Evolutionary conservation across 2,329 filamentous ascomycete species (phyloP).

Genomic region (Xylariomycetidae sp.): DNA sequence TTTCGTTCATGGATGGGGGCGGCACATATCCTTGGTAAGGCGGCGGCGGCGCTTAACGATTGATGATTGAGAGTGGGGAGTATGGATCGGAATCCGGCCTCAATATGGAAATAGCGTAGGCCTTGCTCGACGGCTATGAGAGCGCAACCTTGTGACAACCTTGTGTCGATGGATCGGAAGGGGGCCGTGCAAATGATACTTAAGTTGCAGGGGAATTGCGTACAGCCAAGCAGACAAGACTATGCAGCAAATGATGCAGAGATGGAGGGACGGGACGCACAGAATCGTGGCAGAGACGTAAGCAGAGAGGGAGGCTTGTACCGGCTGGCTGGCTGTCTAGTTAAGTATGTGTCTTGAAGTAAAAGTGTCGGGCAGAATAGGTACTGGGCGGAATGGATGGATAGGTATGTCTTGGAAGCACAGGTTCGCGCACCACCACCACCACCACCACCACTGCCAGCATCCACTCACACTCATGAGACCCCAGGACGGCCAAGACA

Average conservation of each 20-base stretch:
- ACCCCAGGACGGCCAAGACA: not conserved
- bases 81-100: slow-evolving; percentile 14
- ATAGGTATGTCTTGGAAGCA: slow-evolving; percentile 11
- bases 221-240: too few relatives aligned
- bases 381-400: too few relatives aligned
- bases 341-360: too few relatives aligned
- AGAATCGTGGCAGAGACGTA: slow-evolving; percentile 18
- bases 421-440: slow-evolving; percentile 16
- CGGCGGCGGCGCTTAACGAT: slow-evolving; percentile 23
- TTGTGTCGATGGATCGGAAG: slow-evolving; percentile 13
- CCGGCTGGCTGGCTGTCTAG: too few relatives aligned
- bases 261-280: slow-evolving; percentile 14
- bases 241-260: slow-evolving; percentile 15
- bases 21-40: too few relatives aligned
- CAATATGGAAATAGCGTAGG: slow-evolving; percentile 28
- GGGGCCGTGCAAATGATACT: slow-evolving; percentile 26
- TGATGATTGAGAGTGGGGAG: slow-evolving; percentile 26
- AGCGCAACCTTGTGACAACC: too few relatives aligned
- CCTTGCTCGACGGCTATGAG: too few relatives aligned
- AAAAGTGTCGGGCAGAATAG: too few relatives aligned
- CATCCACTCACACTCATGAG: slow-evolving; percentile 8
- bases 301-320: slow-evolving; percentile 17
- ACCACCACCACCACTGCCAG: slow-evolving; percentile 3
- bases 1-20: slow-evolving; percentile 15
- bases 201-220: too few relatives aligned